Conservation (phyloP, 345 rosid species). For the Trapa incisa region DNA sequence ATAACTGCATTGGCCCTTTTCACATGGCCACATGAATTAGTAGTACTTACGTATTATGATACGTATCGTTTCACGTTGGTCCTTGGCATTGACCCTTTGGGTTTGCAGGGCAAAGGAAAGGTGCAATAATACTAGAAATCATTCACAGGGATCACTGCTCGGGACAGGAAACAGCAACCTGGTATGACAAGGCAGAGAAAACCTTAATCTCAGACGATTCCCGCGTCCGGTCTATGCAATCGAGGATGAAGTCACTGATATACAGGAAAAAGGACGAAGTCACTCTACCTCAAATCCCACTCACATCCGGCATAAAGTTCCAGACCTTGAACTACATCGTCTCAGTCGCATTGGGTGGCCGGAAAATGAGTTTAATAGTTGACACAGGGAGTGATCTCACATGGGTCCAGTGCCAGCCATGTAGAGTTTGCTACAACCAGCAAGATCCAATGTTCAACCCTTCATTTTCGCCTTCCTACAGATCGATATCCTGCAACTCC, state of each 20-base stretch:
- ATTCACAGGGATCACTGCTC: constrained; percentile 52
- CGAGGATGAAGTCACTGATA: constrained; percentile 22
- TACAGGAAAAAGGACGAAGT: constrained; percentile 16
- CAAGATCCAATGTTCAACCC: constrained; percentile 64
- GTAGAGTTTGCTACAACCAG: constrained; percentile 59
- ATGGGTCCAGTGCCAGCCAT: constrained; percentile 93
- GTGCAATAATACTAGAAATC: constrained; percentile 59
- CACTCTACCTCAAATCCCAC: constrained; percentile 32
- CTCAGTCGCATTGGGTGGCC: constrained; percentile 41
- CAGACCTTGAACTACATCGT: constrained; percentile 68
- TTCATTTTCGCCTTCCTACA: constrained; percentile 47
- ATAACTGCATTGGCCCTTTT: no score
- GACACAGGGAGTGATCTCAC: constrained; percentile 94
- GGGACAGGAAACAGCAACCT: constrained; percentile 22
- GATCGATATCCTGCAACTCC: constrained; percentile 47
- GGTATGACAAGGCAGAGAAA: constrained; percentile 45
- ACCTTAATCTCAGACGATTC: constrained; percentile 41
- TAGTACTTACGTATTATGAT: no score
- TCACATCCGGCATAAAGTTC: constrained; percentile 52
- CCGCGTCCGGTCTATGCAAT: constrained; percentile 42
- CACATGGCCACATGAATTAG: no score
- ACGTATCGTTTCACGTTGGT: neutral
- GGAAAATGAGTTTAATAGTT: constrained; percentile 51
- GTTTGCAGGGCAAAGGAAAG: constrained; percentile 35
- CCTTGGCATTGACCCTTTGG: neutral